Evolutionary conservation across 2,329 filamentous ascomycete species (phyloP), one percentile per base, ranked within the genome.

Genomic region (Fusarium sp.): DNA sequence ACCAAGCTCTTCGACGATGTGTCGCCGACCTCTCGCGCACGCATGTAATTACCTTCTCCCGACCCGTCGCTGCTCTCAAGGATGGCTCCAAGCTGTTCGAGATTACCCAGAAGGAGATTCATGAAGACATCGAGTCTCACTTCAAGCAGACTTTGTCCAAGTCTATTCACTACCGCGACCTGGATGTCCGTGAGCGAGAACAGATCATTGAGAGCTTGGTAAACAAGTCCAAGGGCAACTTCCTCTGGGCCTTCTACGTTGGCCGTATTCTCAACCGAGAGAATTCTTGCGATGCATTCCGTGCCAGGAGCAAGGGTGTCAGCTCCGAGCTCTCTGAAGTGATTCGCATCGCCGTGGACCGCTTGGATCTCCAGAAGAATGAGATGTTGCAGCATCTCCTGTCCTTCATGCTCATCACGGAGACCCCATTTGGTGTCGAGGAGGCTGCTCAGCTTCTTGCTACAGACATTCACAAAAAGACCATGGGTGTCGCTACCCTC

Each of bases 191-290:
- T 6, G 66, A 65, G 6, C 69, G 68, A 3, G 78, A 82, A 63
- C 77, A 82, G 34, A 56, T 83, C 4, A 48, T 84, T 10, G 74
- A 77, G 1, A 77, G 78, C 9, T 70, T 85, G 4, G 74, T 80
- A 1, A 69, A 73, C 30, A 81, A 82, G 66, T 77, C 83, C 25
- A 81, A 80, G 60, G 80, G 81, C 0, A 83, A 77, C 18, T 84
- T 85, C 66, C 76, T 85, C 6, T 85, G 82, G 78, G 82, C 82
- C 2, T 84, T 83, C 52, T 77, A 83, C 6, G 79, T 78, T 1
- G 72, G 79, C 1, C 77, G 78, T 9, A 71, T 82, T 0, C 67
- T 85, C 64, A 20, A 80, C 18, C 77, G 79, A 43, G 77, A 80
- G 30, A 30, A 27, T 3, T 64, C 74, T n/a, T 63, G 66, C 9